Evolutionary conservation across 1,284 basidiomycete genomes (phyloP), one percentile per base, ranked within the genome.

Genomic region (Irpex sp.): DNA sequence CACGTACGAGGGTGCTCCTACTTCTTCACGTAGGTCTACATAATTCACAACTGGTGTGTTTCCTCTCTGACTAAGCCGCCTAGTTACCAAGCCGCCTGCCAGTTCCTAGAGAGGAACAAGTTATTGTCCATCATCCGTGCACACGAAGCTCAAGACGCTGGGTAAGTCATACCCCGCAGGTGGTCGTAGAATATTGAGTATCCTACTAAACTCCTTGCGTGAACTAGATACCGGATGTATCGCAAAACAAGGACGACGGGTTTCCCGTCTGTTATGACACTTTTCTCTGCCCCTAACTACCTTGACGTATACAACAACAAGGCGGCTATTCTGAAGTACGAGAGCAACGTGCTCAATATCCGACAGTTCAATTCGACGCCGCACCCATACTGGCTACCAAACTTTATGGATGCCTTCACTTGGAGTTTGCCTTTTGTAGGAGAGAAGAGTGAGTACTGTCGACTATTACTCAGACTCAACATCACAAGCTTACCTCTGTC

Each of bases 321-420:
- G 79, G 95, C 95, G 1, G 95, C 95, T 0, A 95, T 97, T 4
- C 86, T 97, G 73, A 97, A 97, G 79, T 97, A 97, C 74, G 95
- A 97, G 76, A 93, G 92, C 74, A 97, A 97, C 73, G 94, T 97
- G 57, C 92, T 97, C 89, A 97, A 97, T 74, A 95, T 95, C 70
- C 86, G 91, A 53, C 95, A 97, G 75, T 97, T 97, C 82, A 97
- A 97, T 77, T 94, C 92, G 74, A 95, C 92, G 4, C 95, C 95
- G 13, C 95, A 97, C 75, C 95, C 95, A 3, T 97, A 97, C 72
- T 92, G 89, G 88, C 79, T 99, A 49, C 97, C 97, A 2, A 99
- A 98, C 79, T 98, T 98, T 71, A 98, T 98, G 93, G 95, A 99
- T 74, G 97, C 94, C 46, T 99, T 99, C 76, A 98, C 97, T 1